These are phyloP conservation scores for Cucumis melo DNA, from an alignment of 306 rosid species.

Conservation along the genomic window DNA sequence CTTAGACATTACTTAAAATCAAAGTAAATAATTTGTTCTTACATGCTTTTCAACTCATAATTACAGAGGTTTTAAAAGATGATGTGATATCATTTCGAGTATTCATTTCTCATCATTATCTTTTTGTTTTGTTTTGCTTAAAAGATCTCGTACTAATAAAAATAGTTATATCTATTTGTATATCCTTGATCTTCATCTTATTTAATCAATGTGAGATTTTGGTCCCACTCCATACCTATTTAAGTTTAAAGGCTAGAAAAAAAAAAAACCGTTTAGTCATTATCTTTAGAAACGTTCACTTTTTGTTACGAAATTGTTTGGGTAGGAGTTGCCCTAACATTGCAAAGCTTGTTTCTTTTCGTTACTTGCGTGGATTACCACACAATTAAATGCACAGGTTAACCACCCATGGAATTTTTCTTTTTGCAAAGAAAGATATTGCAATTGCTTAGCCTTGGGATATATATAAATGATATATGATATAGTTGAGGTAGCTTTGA, in stretches of 20 bases:
- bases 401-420: not conserved
- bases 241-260: not conserved
- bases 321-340: not conserved
- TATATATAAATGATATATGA: too few relatives aligned
- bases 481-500: slow-evolving; percentile 10
- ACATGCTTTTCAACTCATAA: not conserved
- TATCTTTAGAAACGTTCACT: not conserved
- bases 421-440: not conserved
- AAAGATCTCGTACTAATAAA: too few relatives aligned
- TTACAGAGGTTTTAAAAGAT: not conserved
- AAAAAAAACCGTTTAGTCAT: not conserved
- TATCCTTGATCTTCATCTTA: too few relatives aligned
- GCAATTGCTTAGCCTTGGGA: not conserved
- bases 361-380: not conserved
- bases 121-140: too few relatives aligned
- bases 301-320: not conserved
- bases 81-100: too few relatives aligned
- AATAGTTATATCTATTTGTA: too few relatives aligned
- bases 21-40: not conserved
- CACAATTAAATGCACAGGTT: not conserved
- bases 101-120: accelerated
- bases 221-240: not conserved
- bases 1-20: not conserved
- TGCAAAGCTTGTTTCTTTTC: not conserved
- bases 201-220: too few relatives aligned